Percentiles rank a stretch among this genome's conserved stretches.
Conservation (phyloP, 352 stramenopile species). For the Globisporangium lucens region DNA sequence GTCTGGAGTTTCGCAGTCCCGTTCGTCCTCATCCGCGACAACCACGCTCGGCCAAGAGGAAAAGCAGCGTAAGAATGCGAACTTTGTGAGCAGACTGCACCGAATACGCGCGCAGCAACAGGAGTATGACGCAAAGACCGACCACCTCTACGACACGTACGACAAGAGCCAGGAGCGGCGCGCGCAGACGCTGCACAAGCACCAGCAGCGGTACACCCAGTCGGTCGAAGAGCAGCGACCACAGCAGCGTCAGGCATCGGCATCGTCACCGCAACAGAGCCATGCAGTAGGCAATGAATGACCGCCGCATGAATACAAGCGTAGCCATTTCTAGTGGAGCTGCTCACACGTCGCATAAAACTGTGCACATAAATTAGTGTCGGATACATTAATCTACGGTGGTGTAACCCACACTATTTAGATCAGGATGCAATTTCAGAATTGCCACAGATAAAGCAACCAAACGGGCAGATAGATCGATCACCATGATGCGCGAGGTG, state of each 20-base stretch:
- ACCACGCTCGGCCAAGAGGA: constrained; percentile 47
- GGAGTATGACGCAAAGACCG: constrained; percentile 28
- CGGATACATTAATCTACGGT: too few species aligned
- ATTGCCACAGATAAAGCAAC: background rate
- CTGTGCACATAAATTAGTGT: background rate
- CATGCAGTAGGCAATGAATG: background rate
- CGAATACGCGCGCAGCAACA: constrained; percentile 39
- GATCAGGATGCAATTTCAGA: background rate
- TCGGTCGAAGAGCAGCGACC: constrained; percentile 33
- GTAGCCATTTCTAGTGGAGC: constrained; percentile 8
- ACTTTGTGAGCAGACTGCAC: constrained; percentile 35
- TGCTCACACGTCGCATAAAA: constrained; percentile 13
- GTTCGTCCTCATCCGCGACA: background rate
- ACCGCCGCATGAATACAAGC: background rate
- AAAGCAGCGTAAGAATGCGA: constrained; percentile 36
- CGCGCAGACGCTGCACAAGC: constrained; percentile 33
- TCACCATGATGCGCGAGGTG: constrained; percentile 60
- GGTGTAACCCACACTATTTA: background rate
- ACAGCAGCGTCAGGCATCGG: background rate
- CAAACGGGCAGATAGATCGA: background rate
- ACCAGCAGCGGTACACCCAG: constrained; percentile 38
- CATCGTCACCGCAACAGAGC: background rate
- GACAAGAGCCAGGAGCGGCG: constrained; percentile 33
- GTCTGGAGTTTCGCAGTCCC: background rate
- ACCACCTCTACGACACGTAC: constrained; percentile 24